A percentile compares a stretch with the other conserved stretches of the same genome.
phyloP scores from a whole-genome alignment of 2,329 filamentous ascomycete species.

The Colletotrichum salicis region DNA sequence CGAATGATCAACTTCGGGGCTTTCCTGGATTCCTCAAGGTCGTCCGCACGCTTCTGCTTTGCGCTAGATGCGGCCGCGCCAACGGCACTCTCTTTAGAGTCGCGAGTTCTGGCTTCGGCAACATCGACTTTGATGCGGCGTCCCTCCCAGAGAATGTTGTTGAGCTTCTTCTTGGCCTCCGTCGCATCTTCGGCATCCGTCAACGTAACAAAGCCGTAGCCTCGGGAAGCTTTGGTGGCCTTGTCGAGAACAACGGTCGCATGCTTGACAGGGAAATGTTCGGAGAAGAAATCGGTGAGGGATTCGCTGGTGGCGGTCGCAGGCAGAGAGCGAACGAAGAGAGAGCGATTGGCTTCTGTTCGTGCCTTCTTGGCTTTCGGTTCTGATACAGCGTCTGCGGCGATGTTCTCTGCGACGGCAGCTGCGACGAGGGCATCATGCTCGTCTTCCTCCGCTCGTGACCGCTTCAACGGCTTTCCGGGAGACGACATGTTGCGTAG shows the following conservation, averaged over 20 bases:
- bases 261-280: conserved; percentile 94
- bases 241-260: conserved; percentile 91
- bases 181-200: conserved; percentile 91
- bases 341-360: conserved; percentile 73
- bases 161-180: conserved; percentile 81
- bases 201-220: conserved; percentile 97
- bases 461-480: conserved; percentile 34
- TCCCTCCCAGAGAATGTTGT: conserved; percentile 81
- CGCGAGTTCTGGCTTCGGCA: conserved; percentile 84
- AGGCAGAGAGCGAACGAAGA: conserved; percentile 92
- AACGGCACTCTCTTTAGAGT: conserved; percentile 48
- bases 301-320: conserved; percentile 81
- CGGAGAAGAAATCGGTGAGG: conserved; percentile 89
- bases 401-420: conserved; percentile 38
- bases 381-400: conserved; percentile 45
- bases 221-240: conserved; percentile 85
- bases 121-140: conserved; percentile 87
- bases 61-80: conserved; percentile 51
- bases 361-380: conserved; percentile 63
- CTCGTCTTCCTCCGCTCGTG: conserved; percentile 30
- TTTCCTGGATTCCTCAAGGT: conserved; percentile 68
- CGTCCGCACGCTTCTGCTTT: conserved; percentile 67
- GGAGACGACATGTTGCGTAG: conserved; percentile 21
- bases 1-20: conserved; percentile 86
- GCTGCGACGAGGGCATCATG: conserved; percentile 34